Base-by-base conservation (phyloP, 108 stramenopile species). In the Skeletonema grethae region DNA sequence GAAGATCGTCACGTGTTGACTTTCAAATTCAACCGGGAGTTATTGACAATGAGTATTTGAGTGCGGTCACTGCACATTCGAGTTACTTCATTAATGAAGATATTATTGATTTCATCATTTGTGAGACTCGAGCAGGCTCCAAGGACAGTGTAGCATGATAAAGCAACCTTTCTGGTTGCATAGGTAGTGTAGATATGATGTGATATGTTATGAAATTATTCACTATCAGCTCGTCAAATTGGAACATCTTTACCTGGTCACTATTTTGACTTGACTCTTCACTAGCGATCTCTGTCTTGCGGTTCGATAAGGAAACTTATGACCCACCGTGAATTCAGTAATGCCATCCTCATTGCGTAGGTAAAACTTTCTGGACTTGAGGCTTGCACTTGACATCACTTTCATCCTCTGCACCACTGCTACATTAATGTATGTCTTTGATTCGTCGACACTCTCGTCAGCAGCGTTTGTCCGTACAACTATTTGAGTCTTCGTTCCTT, bases 41-140 rank as follows among this genome's bases (percentile, higher is more conserved):
- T 4, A 86, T 92, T 53, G 91, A 91, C 56, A 91, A 89, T 65
- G 90, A 91, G 72, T 95, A 92, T 70, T 41, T 90, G 18, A 87
- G 87, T 4, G 91, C 88, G 32, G 87, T 92, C 13, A 75, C 85
- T 35, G 89, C 88, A 10, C 88, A 92, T 80, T 78, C 83, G 15
- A 68, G 67, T 5, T 92, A 92, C 63, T 92, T 87, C 50, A 36
- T 35, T 5, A 86, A 92, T 60, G 80, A 77, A 1, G 91, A 92
- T 66, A 55, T 92, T 1, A 65, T 87, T 55, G 91, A 88, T 45
- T 92, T 90, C 64, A 65, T 88, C 22, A 87, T 92, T 41, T 69
- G 57, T 46, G 61, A 70, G 25, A 80, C 80, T 29, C 65, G 67
- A 7, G 0, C 22, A 10, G 50, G 20, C 16, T n/a, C 46, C 22